Conservation (phyloP, 371 early-diverging fungal genomes). For the Mortierella sp. region DNA sequence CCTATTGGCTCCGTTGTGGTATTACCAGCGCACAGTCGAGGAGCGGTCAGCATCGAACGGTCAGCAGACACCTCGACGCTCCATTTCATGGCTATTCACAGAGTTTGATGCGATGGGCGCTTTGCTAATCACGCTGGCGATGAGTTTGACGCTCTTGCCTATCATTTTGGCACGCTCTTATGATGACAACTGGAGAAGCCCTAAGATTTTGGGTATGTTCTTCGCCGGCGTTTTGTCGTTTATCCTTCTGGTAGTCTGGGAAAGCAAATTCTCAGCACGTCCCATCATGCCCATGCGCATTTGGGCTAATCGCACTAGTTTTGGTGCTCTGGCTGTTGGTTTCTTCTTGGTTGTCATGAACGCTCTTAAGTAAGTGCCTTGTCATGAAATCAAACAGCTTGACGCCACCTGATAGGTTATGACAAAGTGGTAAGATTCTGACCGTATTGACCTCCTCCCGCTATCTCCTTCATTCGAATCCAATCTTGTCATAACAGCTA, state of each 20-base stretch:
- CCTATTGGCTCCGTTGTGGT: conserved; percentile 35
- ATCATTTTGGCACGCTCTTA: conserved; percentile 48
- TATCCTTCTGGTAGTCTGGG: conserved; percentile 49
- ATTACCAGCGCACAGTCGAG: conserved; percentile 38
- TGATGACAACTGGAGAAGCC: conserved; percentile 53
- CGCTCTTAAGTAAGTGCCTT: conserved; percentile 15
- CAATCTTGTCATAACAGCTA: conserved; percentile 33
- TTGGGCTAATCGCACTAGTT: conserved; percentile 54
- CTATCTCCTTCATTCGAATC: neutral
- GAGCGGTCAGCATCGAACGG: conserved; percentile 9
- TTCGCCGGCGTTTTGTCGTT: conserved; percentile 35
- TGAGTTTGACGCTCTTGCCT: conserved; percentile 51
- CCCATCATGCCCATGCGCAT: conserved; percentile 55
- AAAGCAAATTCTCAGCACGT: conserved; percentile 47
- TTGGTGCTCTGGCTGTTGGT: conserved; percentile 51
- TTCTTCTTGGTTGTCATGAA: conserved; percentile 48
- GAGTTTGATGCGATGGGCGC: conserved; percentile 56
- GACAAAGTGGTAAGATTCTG: neutral
- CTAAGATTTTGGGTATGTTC: conserved; percentile 42
- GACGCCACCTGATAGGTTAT: too few relatives aligned
- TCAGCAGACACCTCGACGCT: neutral
- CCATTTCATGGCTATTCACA: conserved; percentile 24
- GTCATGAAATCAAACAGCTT: too few relatives aligned
- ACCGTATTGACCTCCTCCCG: neutral
- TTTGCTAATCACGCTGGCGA: conserved; percentile 35